phyloP scores from a whole-genome alignment of 192 early-diverging fungal species.

The Coemansia sp. region DNA sequence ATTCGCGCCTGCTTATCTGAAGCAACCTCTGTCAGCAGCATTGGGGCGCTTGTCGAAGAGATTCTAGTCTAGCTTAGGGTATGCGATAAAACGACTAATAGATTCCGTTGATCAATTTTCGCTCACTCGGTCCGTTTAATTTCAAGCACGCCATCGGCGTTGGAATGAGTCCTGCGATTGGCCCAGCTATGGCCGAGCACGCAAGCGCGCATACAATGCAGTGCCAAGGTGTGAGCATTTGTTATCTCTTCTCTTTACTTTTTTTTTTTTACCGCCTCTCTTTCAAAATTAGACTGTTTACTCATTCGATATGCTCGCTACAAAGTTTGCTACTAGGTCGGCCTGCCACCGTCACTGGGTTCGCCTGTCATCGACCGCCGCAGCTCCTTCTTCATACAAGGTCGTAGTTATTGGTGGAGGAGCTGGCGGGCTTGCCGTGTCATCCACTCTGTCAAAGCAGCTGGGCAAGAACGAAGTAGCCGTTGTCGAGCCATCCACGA shows the following conservation, averaged over 20 bases:
- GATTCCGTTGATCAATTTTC: background rate
- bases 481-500: conserved; percentile 70
- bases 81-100: background rate
- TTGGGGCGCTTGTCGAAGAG: conserved; percentile 18
- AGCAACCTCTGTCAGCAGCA: background rate
- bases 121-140: too few species aligned
- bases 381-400: conserved; percentile 48
- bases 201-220: background rate
- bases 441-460: conserved; percentile 64
- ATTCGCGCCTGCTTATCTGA: conserved; percentile 26
- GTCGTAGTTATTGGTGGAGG: conserved; percentile 58
- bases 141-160: background rate
- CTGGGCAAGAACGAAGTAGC: conserved; percentile 69
- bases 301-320: conserved; percentile 25
- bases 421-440: conserved; percentile 61
- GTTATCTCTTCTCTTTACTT: conserved; percentile 2
- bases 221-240: background rate
- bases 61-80: conserved; percentile 5
- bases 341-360: conserved; percentile 23
- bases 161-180: conserved; percentile 1
- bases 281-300: background rate
- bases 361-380: conserved; percentile 36
- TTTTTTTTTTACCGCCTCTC: background rate
- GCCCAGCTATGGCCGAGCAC: background rate
- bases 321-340: conserved; percentile 27